phyloP scores from a whole-genome alignment of 306 rosid species.

The Abrus precatorius region DNA sequence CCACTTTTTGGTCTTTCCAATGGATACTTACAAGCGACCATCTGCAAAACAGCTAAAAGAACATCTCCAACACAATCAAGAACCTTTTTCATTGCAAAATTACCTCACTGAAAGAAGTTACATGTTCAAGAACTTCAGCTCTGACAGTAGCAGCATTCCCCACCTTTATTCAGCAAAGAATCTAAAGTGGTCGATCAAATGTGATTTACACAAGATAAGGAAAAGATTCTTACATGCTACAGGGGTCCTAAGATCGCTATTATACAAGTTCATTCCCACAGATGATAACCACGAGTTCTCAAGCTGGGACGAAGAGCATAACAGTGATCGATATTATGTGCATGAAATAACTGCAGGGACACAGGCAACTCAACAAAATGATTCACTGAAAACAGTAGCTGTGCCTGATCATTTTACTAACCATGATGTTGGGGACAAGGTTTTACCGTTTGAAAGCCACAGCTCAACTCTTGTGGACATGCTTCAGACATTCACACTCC shows the following conservation, averaged over 20 bases:
- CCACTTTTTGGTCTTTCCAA: constrained; percentile 24
- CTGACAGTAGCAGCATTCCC: constrained; percentile 8
- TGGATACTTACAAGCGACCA: constrained; percentile 52
- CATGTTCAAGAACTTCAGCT: constrained; percentile 45
- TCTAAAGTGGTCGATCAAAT: constrained; percentile 32
- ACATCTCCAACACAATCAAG: constrained; percentile 56
- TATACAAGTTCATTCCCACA: constrained; percentile 48
- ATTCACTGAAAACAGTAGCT: constrained; percentile 9
- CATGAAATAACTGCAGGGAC: constrained; percentile 19
- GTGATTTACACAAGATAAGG: constrained; percentile 36
- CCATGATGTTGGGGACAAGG: constrained; percentile 30
- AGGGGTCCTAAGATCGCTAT: constrained; percentile 42
- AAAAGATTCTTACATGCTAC: constrained; percentile 43
- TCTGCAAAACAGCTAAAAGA: constrained; percentile 51
- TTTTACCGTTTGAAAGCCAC: constrained; percentile 33
- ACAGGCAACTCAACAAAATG: not conserved
- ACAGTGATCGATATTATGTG: not conserved
- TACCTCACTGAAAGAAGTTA: constrained; percentile 57
- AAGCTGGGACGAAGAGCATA: constrained; percentile 36
- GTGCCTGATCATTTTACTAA: constrained; percentile 27
- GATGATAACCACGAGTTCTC: constrained; percentile 36
- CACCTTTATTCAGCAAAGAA: constrained; percentile 44
- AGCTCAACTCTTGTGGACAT: constrained; percentile 30
- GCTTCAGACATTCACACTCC: constrained; percentile 50
- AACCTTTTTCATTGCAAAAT: constrained; percentile 50